Conservation (phyloP, 495 filamentous ascomycete genomes). For the Stereocaulon alpinum region DNA sequence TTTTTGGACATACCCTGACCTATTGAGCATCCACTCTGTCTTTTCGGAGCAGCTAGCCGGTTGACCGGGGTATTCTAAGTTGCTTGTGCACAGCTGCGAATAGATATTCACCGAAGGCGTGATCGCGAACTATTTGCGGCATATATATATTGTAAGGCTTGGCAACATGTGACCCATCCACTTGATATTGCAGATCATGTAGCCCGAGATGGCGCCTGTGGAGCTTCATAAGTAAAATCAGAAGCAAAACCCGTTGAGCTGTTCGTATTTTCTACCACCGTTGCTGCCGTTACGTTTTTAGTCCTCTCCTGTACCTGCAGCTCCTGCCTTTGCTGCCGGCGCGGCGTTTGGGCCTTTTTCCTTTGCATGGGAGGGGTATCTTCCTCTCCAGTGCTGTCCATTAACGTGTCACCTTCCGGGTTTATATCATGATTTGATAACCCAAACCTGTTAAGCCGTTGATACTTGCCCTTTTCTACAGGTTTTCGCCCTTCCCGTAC, state of each 20-base stretch:
- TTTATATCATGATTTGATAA: not conserved
- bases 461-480: not conserved
- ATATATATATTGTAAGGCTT: not conserved
- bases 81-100: not conserved
- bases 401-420: not conserved
- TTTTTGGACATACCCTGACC: no score
- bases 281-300: not conserved
- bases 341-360: not conserved
- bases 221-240: not conserved
- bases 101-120: no score
- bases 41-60: no score
- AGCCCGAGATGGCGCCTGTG: not conserved
- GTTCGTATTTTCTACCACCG: not conserved
- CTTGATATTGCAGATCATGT: not conserved
- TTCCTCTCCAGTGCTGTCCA: not conserved
- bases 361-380: not conserved
- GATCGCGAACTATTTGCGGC: no score
- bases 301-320: not conserved
- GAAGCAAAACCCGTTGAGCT: not conserved
- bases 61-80: not conserved
- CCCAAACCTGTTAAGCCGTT: not conserved
- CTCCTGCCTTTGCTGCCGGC: not conserved
- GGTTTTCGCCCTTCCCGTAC: not conserved
- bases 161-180: not conserved
- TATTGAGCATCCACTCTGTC: no score